Percentiles rank a stretch among this genome's conserved stretches.
Evolutionary conservation across 805 yeast genomes (phyloP).

Genomic region (Limtongia smithiae): DNA sequence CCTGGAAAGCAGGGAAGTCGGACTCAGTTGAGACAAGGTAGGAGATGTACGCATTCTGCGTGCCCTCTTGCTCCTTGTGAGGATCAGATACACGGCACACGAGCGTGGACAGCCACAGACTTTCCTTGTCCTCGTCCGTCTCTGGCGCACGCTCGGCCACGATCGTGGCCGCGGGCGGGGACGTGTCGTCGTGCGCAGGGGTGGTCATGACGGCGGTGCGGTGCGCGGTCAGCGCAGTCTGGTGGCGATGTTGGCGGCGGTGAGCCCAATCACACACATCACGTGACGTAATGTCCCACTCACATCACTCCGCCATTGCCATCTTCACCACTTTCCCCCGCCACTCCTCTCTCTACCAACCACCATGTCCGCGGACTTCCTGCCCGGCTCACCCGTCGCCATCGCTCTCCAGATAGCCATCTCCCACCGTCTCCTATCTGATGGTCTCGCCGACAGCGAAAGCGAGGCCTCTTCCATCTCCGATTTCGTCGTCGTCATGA

Average conservation of each 20-base stretch:
- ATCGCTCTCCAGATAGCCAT: constrained; percentile 25
- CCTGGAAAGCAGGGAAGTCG: constrained; percentile 55
- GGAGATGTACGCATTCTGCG: constrained; percentile 69
- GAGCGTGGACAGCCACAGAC: constrained; percentile 26
- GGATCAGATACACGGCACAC: constrained; percentile 44
- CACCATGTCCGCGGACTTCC: constrained; percentile 2
- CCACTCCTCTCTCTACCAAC: not conserved
- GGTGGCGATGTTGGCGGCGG: no score
- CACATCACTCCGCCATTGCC: no score
- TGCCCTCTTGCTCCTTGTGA: constrained; percentile 63
- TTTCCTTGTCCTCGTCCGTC: constrained; percentile 24
- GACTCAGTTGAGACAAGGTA: constrained; percentile 64
- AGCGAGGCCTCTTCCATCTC: constrained; percentile 34
- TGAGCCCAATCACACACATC: not conserved
- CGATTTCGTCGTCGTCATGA: constrained; percentile 34
- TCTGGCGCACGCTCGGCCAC: constrained; percentile 28
- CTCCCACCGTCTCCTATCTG: constrained; percentile 22
- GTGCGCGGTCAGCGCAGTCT: no score
- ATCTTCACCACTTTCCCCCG: no score
- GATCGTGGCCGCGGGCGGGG: constrained; percentile 25
- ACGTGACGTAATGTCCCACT: no score
- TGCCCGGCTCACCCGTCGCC: constrained; percentile 26
- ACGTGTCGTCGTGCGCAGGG: no score
- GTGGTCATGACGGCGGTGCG: no score
- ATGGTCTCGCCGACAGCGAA: constrained; percentile 32